A percentile compares a stretch with the other conserved stretches of the same genome.
These are phyloP conservation scores for Diplodia scrobiculata DNA, from an alignment of 2,329 filamentous ascomycete species.

Conservation along the genomic window DNA sequence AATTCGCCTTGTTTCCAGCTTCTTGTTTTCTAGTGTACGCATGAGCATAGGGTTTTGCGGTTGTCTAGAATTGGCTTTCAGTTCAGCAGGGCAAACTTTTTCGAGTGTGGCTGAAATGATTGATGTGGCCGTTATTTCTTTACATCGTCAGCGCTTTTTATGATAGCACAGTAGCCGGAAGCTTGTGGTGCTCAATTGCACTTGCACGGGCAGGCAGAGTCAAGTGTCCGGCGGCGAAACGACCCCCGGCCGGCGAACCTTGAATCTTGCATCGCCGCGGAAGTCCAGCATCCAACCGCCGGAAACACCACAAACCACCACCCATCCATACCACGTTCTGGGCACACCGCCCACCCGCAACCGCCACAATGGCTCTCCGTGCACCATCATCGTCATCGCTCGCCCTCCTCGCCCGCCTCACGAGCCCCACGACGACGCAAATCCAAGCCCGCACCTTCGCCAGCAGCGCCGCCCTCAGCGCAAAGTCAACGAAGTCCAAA, in stretches of 20 bases:
- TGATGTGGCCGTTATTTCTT: not conserved
- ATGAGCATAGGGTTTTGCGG: not conserved
- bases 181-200: not conserved
- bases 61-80: not conserved
- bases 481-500: conserved; percentile 33
- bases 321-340: not conserved
- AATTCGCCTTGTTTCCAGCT: not conserved
- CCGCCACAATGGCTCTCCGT: conserved; percentile 19
- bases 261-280: not conserved
- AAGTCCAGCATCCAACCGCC: conserved; percentile 6
- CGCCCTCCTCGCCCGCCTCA: conserved; percentile 20
- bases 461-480: conserved; percentile 34
- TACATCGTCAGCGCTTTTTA: not conserved
- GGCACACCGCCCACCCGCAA: not conserved
- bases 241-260: conserved; percentile 11
- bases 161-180: not conserved
- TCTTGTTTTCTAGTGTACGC: not conserved
- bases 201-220: not conserved
- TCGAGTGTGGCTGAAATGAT: not conserved
- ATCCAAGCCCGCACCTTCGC: conserved; percentile 37
- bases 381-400: not conserved
- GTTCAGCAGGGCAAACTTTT: not conserved
- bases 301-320: not conserved
- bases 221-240: conserved; percentile 11
- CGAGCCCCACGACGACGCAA: not conserved